phyloP scores from a whole-genome alignment of 352 stramenopile genomes.

The Pythium rhizo-oryzae region DNA sequence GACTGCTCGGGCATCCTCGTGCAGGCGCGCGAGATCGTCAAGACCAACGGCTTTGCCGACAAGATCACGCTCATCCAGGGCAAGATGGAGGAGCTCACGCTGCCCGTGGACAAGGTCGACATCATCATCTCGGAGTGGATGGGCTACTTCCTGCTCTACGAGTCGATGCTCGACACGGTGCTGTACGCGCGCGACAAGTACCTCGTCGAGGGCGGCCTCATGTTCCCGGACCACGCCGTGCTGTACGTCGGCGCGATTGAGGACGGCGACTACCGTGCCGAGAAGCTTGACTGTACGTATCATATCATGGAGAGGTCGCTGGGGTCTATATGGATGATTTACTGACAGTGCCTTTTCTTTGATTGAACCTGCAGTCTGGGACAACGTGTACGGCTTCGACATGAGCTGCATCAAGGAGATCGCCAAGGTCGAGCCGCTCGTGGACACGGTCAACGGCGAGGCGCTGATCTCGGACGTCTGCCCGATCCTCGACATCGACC shows the following conservation, averaged over 20 bases:
- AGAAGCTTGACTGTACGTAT: slow-evolving; percentile 91
- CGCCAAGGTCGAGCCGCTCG: slow-evolving; percentile 96
- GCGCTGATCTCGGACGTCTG: slow-evolving; percentile 90
- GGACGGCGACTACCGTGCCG: slow-evolving; percentile 94
- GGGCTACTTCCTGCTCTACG: slow-evolving; percentile 98
- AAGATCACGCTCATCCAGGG: slow-evolving; percentile 96
- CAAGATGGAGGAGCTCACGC: slow-evolving; percentile 92
- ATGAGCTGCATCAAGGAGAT: slow-evolving; percentile 99
- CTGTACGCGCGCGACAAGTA: slow-evolving; percentile 97
- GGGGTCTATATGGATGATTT: neutral
- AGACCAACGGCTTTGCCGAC: slow-evolving; percentile 92
- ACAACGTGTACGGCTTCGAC: slow-evolving; percentile 99
- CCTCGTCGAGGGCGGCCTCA: slow-evolving; percentile 90
- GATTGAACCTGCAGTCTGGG: slow-evolving; percentile 88
- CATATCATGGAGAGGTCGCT: neutral
- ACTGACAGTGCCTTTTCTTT: slow-evolving; percentile 11
- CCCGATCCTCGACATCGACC: slow-evolving; percentile 93
- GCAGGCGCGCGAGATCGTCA: slow-evolving; percentile 95
- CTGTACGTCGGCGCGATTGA: slow-evolving; percentile 97
- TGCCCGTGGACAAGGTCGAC: slow-evolving; percentile 94
- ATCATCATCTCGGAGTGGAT: slow-evolving; percentile 99
- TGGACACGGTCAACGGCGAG: slow-evolving; percentile 96
- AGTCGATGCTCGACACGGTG: slow-evolving; percentile 98
- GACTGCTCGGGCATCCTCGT: slow-evolving; percentile 96
- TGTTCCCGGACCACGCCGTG: slow-evolving; percentile 97